Evolutionary conservation across 83 land plant genomes (phyloP).

Genomic region (Isoetes engelmannii): DNA sequence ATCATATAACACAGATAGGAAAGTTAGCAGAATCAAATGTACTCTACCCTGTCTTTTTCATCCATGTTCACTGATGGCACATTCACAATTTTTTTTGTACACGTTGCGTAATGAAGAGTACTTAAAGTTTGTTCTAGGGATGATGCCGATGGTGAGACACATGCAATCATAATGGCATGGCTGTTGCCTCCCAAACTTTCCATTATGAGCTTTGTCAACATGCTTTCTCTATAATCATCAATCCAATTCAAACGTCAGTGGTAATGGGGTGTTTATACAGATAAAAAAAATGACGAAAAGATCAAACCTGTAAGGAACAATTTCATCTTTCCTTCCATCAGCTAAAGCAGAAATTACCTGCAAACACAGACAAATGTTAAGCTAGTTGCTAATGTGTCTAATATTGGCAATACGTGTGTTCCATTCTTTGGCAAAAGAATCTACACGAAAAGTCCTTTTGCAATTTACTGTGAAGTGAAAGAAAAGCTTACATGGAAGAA

Average conservation of each 20-base stretch:
- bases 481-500: too few species aligned
- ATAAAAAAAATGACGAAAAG: constrained; percentile 8
- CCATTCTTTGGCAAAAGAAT: not conserved
- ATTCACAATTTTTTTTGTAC: constrained; percentile 39
- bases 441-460: too few species aligned
- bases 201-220: constrained; percentile 46
- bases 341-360: constrained; percentile 42
- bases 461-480: too few species aligned
- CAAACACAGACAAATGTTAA: not conserved
- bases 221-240: constrained; percentile 29
- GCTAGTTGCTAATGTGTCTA: not conserved
- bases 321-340: constrained; percentile 39
- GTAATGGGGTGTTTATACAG: not conserved
- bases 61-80: constrained; percentile 34
- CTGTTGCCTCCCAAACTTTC: constrained; percentile 42
- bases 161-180: constrained; percentile 41
- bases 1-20: too few species aligned
- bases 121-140: constrained; percentile 37
- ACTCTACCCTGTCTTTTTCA: constrained; percentile 37
- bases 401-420: not conserved
- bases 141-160: constrained; percentile 36
- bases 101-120: constrained; percentile 39
- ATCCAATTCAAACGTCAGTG: not conserved
- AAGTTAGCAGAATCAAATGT: too few species aligned
- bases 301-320: constrained; percentile 40